Evolutionary conservation across 768 basidiomycete species (phyloP).

Genomic region (Podaxis sp.): DNA sequence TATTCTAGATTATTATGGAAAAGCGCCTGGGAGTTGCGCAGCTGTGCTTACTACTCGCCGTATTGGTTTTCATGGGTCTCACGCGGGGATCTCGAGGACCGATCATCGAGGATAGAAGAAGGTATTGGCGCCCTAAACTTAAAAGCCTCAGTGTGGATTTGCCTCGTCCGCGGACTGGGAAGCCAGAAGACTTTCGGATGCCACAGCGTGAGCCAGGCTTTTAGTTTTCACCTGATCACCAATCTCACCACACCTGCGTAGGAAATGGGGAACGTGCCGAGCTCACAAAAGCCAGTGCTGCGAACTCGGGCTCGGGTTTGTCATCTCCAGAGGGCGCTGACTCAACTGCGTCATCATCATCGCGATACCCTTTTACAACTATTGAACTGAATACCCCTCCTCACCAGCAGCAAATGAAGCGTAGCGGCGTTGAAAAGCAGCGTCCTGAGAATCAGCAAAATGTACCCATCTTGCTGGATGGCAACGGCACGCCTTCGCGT

Average conservation of each 20-base stretch:
- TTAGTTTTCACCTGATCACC: background rate
- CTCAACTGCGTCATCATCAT: conserved; percentile 9
- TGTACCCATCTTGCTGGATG: background rate
- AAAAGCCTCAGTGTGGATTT: conserved; percentile 57
- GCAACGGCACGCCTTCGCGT: background rate
- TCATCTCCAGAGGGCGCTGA: conserved; percentile 36
- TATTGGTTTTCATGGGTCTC: conserved; percentile 83
- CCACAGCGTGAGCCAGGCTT: background rate
- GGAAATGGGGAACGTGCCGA: conserved; percentile 15
- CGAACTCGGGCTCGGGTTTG: conserved; percentile 38
- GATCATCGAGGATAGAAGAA: conserved; percentile 22
- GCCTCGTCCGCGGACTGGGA: conserved; percentile 32
- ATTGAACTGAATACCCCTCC: conserved; percentile 2
- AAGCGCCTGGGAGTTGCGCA: conserved; percentile 90
- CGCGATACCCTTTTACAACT: background rate
- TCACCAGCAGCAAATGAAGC: background rate
- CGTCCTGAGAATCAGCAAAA: background rate
- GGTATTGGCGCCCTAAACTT: conserved; percentile 51
- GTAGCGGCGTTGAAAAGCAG: background rate
- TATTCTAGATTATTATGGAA: conserved; percentile 71
- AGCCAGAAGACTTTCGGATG: conserved; percentile 16
- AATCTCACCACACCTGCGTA: background rate
- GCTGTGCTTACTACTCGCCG: conserved; percentile 75
- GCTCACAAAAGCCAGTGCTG: conserved; percentile 22
- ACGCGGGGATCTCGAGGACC: conserved; percentile 68